phyloP scores from a whole-genome alignment of 1,284 basidiomycete species.

The Leccinum pachyderme region DNA sequence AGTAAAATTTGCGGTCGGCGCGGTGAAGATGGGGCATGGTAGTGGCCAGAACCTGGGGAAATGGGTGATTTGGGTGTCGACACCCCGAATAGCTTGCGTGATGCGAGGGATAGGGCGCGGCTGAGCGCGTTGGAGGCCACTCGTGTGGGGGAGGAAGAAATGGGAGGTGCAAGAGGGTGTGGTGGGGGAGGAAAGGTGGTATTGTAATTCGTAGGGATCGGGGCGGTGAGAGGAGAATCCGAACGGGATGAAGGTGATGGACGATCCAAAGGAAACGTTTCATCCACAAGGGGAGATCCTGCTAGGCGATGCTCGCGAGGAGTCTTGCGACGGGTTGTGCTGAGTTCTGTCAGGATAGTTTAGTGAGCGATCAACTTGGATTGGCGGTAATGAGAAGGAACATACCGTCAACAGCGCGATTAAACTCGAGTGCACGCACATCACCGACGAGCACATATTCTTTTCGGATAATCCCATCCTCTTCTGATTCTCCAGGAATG shows the following conservation, averaged over 20 bases:
- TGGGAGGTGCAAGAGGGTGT: constrained; percentile 40
- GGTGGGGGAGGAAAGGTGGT: constrained; percentile 70
- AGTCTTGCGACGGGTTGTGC: constrained; percentile 54
- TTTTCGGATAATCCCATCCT: constrained; percentile 68
- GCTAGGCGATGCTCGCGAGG: constrained; percentile 50
- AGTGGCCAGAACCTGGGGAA: constrained; percentile 38
- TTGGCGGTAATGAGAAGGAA: constrained; percentile 1
- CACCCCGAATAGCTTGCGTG: constrained; percentile 86
- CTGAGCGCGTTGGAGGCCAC: constrained; percentile 74
- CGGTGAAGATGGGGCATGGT: constrained; percentile 48
- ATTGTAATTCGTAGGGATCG: constrained; percentile 29
- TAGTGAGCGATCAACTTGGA: constrained; percentile 8
- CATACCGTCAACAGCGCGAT: constrained; percentile 73
- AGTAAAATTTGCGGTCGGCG: constrained; percentile 49
- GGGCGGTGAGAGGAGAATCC: constrained; percentile 25
- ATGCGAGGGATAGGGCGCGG: constrained; percentile 83
- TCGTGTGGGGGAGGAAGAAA: constrained; percentile 66
- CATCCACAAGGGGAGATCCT: constrained; percentile 46
- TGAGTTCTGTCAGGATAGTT: constrained; percentile 52
- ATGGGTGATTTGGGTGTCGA: constrained; percentile 39
- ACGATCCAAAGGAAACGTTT: constrained; percentile 35
- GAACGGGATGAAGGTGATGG: constrained; percentile 20
- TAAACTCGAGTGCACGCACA: constrained; percentile 72
- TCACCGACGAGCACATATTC: constrained; percentile 82
- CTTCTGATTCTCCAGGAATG: constrained; percentile 80